These are phyloP conservation scores for Dryadomyces sulphureus DNA, from an alignment of 2,329 filamentous ascomycete species.

Conservation along the genomic window DNA sequence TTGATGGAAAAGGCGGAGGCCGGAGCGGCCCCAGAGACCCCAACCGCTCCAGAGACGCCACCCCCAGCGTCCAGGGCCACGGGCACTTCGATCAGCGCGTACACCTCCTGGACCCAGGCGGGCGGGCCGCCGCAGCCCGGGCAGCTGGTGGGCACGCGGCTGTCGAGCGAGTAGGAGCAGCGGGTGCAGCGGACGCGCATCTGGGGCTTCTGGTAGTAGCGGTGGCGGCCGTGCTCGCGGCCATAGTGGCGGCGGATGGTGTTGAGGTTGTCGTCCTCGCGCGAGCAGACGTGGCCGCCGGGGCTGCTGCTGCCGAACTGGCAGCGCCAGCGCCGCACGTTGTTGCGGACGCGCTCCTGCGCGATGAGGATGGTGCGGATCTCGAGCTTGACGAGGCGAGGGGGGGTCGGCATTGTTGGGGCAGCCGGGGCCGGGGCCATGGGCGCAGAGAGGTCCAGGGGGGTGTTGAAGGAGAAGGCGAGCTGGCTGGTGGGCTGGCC, in stretches of 20 bases:
- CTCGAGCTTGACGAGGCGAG: constrained; percentile 5
- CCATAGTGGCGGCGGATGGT: constrained; percentile 12
- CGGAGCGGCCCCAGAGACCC: background rate
- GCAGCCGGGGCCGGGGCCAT: too few species aligned
- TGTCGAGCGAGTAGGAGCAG: constrained; percentile 2
- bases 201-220: constrained; percentile 5
- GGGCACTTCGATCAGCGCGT: constrained; percentile 7
- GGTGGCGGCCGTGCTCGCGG: constrained; percentile 11
- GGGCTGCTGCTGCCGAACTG: constrained; percentile 6
- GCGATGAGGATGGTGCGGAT: constrained; percentile 7
- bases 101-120: constrained; percentile 9
- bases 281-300: constrained; percentile 5
- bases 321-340: constrained; percentile 9
- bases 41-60: too few species aligned
- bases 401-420: too few species aligned
- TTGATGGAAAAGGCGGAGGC: too few species aligned
- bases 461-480: background rate
- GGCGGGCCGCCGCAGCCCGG: constrained; percentile 2
- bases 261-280: constrained; percentile 10
- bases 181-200: constrained; percentile 5
- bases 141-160: constrained; percentile 2
- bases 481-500: background rate
- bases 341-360: constrained; percentile 4
- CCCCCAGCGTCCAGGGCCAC: background rate
- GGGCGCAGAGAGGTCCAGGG: too few species aligned